Evolutionary conservation across 1,284 basidiomycete genomes (phyloP).

Genomic region (Microbotryum silenes-acaulis): DNA sequence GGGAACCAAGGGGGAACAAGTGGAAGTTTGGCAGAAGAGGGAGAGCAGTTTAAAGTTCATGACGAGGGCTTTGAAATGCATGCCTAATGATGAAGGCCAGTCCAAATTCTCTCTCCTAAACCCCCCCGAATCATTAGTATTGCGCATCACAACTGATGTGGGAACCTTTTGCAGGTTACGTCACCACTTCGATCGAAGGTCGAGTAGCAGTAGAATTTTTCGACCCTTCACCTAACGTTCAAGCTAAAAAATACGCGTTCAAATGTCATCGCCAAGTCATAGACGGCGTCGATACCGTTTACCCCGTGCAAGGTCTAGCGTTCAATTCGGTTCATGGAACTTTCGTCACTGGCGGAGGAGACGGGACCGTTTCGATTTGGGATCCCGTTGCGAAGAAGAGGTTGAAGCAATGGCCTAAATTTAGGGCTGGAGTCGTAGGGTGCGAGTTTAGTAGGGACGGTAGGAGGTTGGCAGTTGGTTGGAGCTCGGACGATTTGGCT

Average conservation of each 20-base stretch:
- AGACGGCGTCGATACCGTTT: constrained; percentile 92
- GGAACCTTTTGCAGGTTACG: constrained; percentile 58
- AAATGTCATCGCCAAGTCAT: constrained; percentile 89
- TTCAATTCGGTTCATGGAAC: constrained; percentile 93
- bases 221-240: constrained; percentile 64
- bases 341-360: constrained; percentile 88
- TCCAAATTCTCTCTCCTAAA: background rate
- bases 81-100: constrained; percentile 82
- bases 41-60: constrained; percentile 94
- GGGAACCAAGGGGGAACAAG: constrained; percentile 15
- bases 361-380: constrained; percentile 87
- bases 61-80: constrained; percentile 81
- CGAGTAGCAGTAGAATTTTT: constrained; percentile 97
- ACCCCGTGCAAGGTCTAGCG: constrained; percentile 88
- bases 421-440: constrained; percentile 57
- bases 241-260: constrained; percentile 95
- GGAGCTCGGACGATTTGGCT: too few species aligned
- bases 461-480: constrained; percentile 62
- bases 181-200: constrained; percentile 88
- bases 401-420: constrained; percentile 77
- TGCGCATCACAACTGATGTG: too few species aligned
- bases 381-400: constrained; percentile 96
- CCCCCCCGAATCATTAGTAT: too few species aligned
- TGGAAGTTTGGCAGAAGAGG: constrained; percentile 60
- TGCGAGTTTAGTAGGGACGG: constrained; percentile 78